Evolutionary conservation across 805 yeast genomes (phyloP).

Genomic region (Brettanomyces custersianus): DNA sequence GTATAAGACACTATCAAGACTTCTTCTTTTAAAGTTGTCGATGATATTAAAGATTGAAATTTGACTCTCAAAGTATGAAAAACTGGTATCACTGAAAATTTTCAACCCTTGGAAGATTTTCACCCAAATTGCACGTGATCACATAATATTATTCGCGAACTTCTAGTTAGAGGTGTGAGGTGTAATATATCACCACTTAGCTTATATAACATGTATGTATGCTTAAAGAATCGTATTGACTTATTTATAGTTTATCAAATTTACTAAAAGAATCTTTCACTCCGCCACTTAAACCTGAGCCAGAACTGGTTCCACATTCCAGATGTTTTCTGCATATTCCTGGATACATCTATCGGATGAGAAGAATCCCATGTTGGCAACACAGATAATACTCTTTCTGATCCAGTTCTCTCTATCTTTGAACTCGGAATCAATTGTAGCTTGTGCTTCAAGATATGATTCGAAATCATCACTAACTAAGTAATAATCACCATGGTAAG

Average conservation of each 20-base stretch:
- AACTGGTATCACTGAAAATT: no score
- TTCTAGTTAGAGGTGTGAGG: background rate
- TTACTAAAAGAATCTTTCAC: background rate
- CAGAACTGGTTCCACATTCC: conserved; percentile 76
- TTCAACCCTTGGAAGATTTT: no score
- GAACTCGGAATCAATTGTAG: conserved; percentile 63
- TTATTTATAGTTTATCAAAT: background rate
- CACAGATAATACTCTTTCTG: conserved; percentile 65
- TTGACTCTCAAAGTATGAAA: no score
- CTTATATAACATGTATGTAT: background rate
- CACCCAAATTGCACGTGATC: no score
- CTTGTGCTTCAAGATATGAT: conserved; percentile 75
- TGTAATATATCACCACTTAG: no score
- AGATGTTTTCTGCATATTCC: conserved; percentile 85
- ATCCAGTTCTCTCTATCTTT: conserved; percentile 61
- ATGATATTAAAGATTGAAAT: no score
- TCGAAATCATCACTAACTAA: conserved; percentile 86
- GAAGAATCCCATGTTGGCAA: conserved; percentile 92
- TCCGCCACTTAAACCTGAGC: conserved; percentile 5
- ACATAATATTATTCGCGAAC: no score
- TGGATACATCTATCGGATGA: conserved; percentile 84
- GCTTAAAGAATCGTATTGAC: background rate
- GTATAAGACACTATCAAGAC: no score
- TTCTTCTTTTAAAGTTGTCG: no score
- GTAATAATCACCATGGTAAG: conserved; percentile 74